Evolutionary conservation across 73 alveolate species (phyloP).

Genomic region (Breviolum minutum): DNA sequence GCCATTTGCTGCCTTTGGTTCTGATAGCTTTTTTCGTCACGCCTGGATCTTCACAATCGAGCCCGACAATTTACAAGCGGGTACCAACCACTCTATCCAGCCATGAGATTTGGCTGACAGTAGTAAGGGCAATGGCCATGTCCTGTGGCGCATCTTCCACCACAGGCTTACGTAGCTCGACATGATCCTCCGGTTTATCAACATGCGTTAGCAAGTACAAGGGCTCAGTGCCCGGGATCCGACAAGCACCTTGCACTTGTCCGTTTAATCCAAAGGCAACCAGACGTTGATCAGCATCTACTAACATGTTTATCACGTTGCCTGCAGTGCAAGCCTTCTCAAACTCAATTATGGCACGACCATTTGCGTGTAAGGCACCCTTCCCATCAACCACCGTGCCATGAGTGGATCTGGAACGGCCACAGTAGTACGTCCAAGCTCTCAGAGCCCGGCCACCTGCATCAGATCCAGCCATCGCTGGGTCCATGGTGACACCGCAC

Average conservation of each 20-base stretch:
- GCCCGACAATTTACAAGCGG: too few relatives aligned
- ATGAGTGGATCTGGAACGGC: neutral
- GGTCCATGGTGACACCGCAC: slow-evolving; percentile 42
- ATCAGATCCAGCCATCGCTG: neutral
- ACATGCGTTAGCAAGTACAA: slow-evolving; percentile 39
- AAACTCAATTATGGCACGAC: slow-evolving; percentile 14
- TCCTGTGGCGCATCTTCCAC: slow-evolving; percentile 29
- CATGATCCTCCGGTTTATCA: slow-evolving; percentile 36
- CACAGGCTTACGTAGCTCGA: slow-evolving; percentile 55
- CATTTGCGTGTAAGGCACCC: slow-evolving; percentile 32
- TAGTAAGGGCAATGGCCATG: too few relatives aligned
- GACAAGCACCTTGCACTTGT: slow-evolving; percentile 52
- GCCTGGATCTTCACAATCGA: too few relatives aligned
- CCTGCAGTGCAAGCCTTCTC: slow-evolving; percentile 28
- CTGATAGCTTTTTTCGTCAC: too few relatives aligned
- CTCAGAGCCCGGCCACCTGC: neutral
- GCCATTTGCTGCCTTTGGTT: too few relatives aligned
- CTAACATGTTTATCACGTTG: slow-evolving; percentile 40
- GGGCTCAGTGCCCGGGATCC: neutral
- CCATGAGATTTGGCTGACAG: too few relatives aligned
- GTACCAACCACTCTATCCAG: too few relatives aligned
- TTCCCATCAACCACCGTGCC: neutral
- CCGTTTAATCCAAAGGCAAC: slow-evolving; percentile 32
- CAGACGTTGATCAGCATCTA: neutral
- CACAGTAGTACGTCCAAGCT: slow-evolving; percentile 56